Conservation (phyloP, 176 grass and related monocot genomes). For the Alopecurus myosuroides region DNA sequence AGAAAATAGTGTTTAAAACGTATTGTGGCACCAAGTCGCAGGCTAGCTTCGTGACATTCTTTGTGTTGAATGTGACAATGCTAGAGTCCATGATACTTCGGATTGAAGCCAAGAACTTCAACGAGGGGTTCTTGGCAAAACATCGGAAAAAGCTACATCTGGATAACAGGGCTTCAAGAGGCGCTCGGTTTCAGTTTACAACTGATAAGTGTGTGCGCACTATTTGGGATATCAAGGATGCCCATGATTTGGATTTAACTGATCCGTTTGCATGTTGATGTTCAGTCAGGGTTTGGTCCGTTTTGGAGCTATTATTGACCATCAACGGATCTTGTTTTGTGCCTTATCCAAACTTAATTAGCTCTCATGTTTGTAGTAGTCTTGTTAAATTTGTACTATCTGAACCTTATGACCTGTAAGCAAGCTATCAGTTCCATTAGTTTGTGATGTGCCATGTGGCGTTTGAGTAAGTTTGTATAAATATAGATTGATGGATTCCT, state of each 20-base stretch:
- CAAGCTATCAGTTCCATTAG: neutral
- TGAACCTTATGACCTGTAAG: neutral
- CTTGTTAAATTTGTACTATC: neutral
- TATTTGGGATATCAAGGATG: neutral
- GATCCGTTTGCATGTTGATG: neutral
- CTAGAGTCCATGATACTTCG: neutral
- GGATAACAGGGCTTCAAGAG: neutral
- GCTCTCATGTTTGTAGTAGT: neutral
- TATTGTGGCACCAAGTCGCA: neutral
- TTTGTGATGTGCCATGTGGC: neutral
- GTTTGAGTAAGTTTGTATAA: neutral
- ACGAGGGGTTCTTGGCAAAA: neutral
- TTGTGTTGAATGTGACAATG: conserved; percentile 5
- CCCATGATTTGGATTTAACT: neutral
- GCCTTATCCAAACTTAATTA: neutral
- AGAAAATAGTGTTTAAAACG: neutral
- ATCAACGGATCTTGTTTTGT: neutral
- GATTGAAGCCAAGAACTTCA: neutral
- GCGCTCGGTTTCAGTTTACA: neutral
- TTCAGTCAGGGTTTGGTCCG: neutral
- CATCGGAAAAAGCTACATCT: neutral
- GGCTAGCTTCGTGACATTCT: neutral
- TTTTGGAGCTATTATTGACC: neutral
- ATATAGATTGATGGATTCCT: neutral
- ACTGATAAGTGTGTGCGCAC: neutral